phyloP scores from a whole-genome alignment of 257 asterid species.

The Ligustrum vulgare region DNA sequence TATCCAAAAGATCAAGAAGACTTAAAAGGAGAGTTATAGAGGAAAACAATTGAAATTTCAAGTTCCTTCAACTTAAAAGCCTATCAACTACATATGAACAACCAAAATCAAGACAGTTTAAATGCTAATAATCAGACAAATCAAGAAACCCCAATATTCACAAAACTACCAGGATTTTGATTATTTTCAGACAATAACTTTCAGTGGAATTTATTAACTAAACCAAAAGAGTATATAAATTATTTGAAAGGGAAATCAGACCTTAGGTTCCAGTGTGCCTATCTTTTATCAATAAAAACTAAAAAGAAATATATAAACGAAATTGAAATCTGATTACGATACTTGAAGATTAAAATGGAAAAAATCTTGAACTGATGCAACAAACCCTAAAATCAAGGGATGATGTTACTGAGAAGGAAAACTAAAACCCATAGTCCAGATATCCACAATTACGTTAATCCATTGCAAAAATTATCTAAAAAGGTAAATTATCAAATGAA shows the following conservation, averaged over 20 bases:
- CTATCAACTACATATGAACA: not conserved
- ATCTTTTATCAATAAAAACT: no score
- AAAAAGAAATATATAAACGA: not conserved
- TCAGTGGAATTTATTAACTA: no score
- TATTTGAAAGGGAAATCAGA: no score
- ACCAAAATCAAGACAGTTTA: no score
- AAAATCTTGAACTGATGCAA: slow-evolving; percentile 8
- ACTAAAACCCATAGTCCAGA: not conserved
- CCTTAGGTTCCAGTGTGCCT: no score
- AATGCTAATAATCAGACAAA: no score
- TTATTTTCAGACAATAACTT: no score
- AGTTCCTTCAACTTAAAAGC: not conserved
- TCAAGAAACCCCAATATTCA: no score
- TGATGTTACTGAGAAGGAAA: not conserved
- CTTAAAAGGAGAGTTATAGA: not conserved
- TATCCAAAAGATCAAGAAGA: not conserved
- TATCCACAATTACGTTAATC: not conserved
- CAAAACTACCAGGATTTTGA: no score
- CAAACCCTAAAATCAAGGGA: slow-evolving; percentile 22
- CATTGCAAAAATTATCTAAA: not conserved
- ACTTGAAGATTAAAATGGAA: slow-evolving; percentile 2
- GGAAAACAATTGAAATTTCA: not conserved
- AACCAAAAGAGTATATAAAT: no score
- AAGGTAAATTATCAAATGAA: not conserved
- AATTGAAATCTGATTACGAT: not conserved